Percentiles rank a stretch among this genome's conserved stretches.
phyloP scores from a whole-genome alignment of 169 alveolate genomes.

The Plasmodium vivax region DNA sequence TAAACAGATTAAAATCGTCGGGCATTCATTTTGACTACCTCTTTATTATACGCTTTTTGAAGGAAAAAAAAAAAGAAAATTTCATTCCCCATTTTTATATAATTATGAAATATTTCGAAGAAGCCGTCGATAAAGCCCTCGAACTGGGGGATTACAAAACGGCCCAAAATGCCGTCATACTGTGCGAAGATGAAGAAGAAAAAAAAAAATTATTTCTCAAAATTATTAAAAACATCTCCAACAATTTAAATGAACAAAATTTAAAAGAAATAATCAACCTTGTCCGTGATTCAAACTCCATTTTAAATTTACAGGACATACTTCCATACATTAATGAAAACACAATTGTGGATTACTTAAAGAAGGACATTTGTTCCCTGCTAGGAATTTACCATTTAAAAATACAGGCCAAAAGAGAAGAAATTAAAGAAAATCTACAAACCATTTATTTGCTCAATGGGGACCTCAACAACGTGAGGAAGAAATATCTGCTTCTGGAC shows the following conservation, averaged over 20 bases:
- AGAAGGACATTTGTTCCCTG: constrained; percentile 70
- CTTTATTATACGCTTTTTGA: constrained; percentile 68
- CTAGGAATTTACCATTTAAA: constrained; percentile 64
- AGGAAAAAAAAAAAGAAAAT: constrained; percentile 71
- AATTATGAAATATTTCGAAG: constrained; percentile 73
- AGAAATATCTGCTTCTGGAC: constrained; percentile 36
- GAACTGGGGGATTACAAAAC: constrained; percentile 63
- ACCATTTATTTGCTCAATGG: constrained; percentile 59
- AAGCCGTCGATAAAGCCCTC: constrained; percentile 72
- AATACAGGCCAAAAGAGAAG: constrained; percentile 74
- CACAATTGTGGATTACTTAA: constrained; percentile 47
- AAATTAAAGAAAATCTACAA: constrained; percentile 62
- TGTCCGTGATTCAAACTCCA: constrained; percentile 66
- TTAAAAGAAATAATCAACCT: constrained; percentile 71
- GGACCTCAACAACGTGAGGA: constrained; percentile 45
- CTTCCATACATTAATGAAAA: constrained; percentile 73
- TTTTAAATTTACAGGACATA: constrained; percentile 68
- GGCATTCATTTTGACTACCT: constrained; percentile 64
- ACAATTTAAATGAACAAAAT: constrained; percentile 64
- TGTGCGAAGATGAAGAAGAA: constrained; percentile 75
- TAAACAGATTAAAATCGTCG: constrained; percentile 55
- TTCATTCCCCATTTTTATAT: constrained; percentile 73
- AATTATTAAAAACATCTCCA: constrained; percentile 64
- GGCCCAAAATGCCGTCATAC: constrained; percentile 66
- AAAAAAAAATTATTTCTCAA: constrained; percentile 74